Conservation (phyloP, 2,329 filamentous ascomycete species). For the Graphilbum fragrans region DNA sequence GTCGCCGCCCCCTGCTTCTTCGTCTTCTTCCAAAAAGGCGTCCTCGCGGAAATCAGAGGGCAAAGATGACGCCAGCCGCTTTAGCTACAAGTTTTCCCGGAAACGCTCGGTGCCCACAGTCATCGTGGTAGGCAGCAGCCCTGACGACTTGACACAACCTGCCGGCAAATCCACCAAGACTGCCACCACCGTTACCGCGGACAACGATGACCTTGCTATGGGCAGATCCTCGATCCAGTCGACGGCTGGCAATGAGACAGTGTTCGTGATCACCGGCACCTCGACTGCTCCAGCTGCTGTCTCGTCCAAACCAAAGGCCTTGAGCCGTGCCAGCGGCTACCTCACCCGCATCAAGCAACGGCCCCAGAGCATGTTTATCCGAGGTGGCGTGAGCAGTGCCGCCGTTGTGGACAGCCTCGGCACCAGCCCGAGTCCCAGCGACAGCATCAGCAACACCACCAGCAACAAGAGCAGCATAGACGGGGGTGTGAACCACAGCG, state of each 20-base stretch:
- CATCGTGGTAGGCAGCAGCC: neutral
- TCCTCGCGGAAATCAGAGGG: slow-evolving; percentile 2
- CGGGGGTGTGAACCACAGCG: neutral
- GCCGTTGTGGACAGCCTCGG: neutral
- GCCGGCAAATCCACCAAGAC: slow-evolving; percentile 2
- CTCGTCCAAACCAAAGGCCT: slow-evolving; percentile 22
- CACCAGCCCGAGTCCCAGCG: neutral
- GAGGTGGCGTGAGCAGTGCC: slow-evolving; percentile 16
- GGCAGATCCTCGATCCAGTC: too few species aligned
- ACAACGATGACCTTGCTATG: neutral
- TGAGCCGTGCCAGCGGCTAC: slow-evolving; percentile 33
- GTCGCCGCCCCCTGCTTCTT: slow-evolving; percentile 8
- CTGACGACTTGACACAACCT: slow-evolving; percentile 17
- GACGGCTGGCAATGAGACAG: neutral
- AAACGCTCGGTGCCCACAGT: slow-evolving; percentile 3
- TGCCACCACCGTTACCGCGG: neutral
- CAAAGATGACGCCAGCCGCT: slow-evolving; percentile 6
- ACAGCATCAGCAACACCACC: neutral
- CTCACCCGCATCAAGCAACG: slow-evolving; percentile 39
- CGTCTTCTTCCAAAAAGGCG: slow-evolving; percentile 1
- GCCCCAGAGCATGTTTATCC: slow-evolving; percentile 28
- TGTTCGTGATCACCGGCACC: too few species aligned
- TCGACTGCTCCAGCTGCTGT: neutral
- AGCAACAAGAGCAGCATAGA: neutral
- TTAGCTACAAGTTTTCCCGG: slow-evolving; percentile 4